phyloP scores from a whole-genome alignment of 2,329 filamentous ascomycete genomes.

The Fusarium marasasianum region DNA sequence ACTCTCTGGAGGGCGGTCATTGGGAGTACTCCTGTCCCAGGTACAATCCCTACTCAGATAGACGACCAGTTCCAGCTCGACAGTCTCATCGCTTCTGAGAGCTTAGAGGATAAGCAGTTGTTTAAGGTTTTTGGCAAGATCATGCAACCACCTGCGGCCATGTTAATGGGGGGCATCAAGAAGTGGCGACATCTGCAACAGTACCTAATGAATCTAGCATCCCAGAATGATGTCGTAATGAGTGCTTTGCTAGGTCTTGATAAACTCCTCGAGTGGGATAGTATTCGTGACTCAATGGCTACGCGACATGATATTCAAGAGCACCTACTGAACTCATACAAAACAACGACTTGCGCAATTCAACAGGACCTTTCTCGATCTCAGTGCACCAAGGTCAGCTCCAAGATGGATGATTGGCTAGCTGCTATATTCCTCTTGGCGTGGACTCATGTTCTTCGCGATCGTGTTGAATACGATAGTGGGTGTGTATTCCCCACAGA shows the following conservation, averaged over 20 bases:
- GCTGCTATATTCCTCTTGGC: neutral
- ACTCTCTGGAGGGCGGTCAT: neutral
- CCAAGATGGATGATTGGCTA: neutral
- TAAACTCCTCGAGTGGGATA: neutral
- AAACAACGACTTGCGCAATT: neutral
- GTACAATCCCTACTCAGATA: neutral
- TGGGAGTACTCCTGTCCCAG: neutral
- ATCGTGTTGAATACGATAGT: neutral
- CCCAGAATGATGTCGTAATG: neutral
- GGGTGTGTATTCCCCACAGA: neutral
- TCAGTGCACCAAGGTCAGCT: rapidly evolving
- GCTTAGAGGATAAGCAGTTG: neutral
- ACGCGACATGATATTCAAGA: neutral
- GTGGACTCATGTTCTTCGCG: neutral
- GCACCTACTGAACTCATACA: neutral
- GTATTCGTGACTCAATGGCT: neutral
- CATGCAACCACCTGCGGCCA: neutral
- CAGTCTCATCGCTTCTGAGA: rapidly evolving
- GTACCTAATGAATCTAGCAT: neutral
- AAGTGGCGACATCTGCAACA: neutral
- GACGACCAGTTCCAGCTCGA: neutral
- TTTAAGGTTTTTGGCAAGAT: neutral
- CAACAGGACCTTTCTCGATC: neutral
- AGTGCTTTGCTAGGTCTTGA: neutral
- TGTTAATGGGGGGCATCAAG: conserved; percentile 3